Evolutionary conservation across 176 grass and related monocot genomes (phyloP), one percentile per base, ranked within the genome.

Genomic region (Musa itinerans): DNA sequence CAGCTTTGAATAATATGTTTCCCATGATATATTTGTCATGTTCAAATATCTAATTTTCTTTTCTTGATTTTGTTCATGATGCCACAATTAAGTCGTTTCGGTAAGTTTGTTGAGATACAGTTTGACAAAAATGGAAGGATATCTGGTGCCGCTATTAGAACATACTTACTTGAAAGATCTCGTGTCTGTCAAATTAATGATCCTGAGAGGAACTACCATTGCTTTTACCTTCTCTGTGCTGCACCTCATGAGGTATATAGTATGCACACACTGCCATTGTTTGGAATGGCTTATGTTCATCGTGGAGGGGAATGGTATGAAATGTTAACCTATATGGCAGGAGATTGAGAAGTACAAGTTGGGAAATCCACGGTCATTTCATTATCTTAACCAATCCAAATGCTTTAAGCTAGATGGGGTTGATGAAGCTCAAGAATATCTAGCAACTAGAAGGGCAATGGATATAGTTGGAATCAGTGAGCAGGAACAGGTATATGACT

Each of bases 41-140:
- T 65, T 15, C 17, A 48, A 19, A n/a, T 5, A 52, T 51, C 61
- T 65, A 65, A 65, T 77, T 65, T 34, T 58, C 43, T 52, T 52
- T 77, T 65, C 43, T 63, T n/a, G 9, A 52, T 65, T 52, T 52
- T 65, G 48, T 65, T 2, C 21, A 52, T 75, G 13, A 43, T 14
- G 59, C 48, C 22, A 59, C 54, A 75, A 75, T 43, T 58, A 56
- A 99, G 91, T 95, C 96, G 96, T 43, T 99, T 99, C 77, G 96
- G 96, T 78, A 99, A 99, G 76, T 99, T 99, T 86, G 96, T 99
- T 74, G 96, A 95, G 88, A 99, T 99, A 66, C 96, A 99, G 80
- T 99, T 99, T 74, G 96, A 99, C 86, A 99, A 99, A 79, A 99
- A 82, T 69, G 86, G 91, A 53, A 78, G 91, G 63, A 99, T 99